A percentile compares a stretch with the other conserved stretches of the same genome.
phyloP scores from a whole-genome alignment of 192 early-diverging fungal species.

The Kickxella alabastrina region DNA sequence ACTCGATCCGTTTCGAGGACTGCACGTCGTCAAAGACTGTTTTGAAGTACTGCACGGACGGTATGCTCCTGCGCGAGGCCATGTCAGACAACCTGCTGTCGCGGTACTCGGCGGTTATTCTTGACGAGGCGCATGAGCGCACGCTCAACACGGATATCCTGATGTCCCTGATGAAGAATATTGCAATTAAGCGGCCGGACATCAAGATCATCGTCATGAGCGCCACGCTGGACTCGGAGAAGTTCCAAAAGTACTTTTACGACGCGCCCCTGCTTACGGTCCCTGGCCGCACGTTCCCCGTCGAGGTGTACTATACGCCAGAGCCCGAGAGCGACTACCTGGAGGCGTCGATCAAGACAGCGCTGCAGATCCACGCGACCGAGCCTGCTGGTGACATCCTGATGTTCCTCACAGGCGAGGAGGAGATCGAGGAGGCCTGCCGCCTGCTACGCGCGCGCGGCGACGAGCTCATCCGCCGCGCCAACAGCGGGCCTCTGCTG shows the following conservation, averaged over 20 bases:
- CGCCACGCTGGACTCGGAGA: slow-evolving; percentile 96
- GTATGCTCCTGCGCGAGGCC: slow-evolving; percentile 98
- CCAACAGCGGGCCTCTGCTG: slow-evolving; percentile 73
- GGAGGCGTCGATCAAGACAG: slow-evolving; percentile 92
- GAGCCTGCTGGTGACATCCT: slow-evolving; percentile 96
- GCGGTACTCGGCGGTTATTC: slow-evolving; percentile 91
- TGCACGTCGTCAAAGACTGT: slow-evolving; percentile 78
- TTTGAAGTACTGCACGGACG: slow-evolving; percentile 98
- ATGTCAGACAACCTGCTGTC: slow-evolving; percentile 87
- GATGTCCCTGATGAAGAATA: slow-evolving; percentile 96
- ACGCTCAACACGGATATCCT: slow-evolving; percentile 95
- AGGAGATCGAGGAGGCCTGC: slow-evolving; percentile 97
- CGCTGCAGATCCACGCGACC: slow-evolving; percentile 88
- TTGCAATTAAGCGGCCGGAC: slow-evolving; percentile 71
- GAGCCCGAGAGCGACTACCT: slow-evolving; percentile 97
- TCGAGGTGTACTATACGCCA: slow-evolving; percentile 96
- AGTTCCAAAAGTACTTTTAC: slow-evolving; percentile 98
- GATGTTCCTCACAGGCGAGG: slow-evolving; percentile 96
- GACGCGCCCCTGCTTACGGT: slow-evolving; percentile 88
- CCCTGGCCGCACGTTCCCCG: slow-evolving; percentile 97
- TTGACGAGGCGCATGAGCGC: slow-evolving; percentile 99
- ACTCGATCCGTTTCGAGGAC: slow-evolving; percentile 98
- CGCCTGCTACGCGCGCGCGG: slow-evolving; percentile 72
- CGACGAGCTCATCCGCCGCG: slow-evolving; percentile 62
- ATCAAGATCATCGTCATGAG: slow-evolving; percentile 95